Base-by-base conservation (phyloP, 192 early-diverging fungal species). In the Dissophora globulifera region DNA sequence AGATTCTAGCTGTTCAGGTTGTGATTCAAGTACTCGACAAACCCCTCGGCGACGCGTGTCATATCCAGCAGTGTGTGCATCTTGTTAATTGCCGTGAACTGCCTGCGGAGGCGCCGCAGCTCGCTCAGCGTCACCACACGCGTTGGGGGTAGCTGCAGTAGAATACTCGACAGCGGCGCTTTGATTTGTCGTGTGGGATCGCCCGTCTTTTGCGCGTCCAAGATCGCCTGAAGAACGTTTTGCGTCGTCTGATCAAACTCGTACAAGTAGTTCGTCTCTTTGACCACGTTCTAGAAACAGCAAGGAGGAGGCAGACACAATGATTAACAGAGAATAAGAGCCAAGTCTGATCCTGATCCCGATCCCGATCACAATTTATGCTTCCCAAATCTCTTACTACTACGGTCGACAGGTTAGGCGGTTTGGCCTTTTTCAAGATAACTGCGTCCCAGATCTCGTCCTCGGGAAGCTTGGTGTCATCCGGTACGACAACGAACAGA, bases 21-120 rank as follows among this genome's bases (percentile, higher is more conserved):
- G 23, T 91, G 92, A 65, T 95, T 98, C 52, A 99, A 69, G 75
- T 95, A 98, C 40, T 95, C 91, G 22, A 92, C 93, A 92, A 99
- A 98, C 25, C 87, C 82, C 33, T 94, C 89, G 0, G 88, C 88
- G 45, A 96, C 89, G 35, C 85, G 83, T 32, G 81, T 86, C 51
- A 93, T 83, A 67, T 91, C 86, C 43, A 91, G 67, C 25, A 90
- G 58, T 19, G 94, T 94, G 56, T 91, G 92, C 72, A 93, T 81
- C 57, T 92, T 92, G 81, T 99, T 98, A n/a, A 97, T 83, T 32
- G 88, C 87, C 16, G 88, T 87, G 71, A 94, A 98, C 78, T 97
- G 93, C 74, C 93, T 78, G 35, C 92, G 82, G 45, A 92, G 65
- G 25, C 95, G 58, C 52, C 95, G 81, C 55, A 99, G 78, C 74